Percentiles rank a stretch among this genome's conserved stretches.
Conservation (phyloP, 805 yeast genomes). For the Metschnikowia santaceciliae region DNA sequence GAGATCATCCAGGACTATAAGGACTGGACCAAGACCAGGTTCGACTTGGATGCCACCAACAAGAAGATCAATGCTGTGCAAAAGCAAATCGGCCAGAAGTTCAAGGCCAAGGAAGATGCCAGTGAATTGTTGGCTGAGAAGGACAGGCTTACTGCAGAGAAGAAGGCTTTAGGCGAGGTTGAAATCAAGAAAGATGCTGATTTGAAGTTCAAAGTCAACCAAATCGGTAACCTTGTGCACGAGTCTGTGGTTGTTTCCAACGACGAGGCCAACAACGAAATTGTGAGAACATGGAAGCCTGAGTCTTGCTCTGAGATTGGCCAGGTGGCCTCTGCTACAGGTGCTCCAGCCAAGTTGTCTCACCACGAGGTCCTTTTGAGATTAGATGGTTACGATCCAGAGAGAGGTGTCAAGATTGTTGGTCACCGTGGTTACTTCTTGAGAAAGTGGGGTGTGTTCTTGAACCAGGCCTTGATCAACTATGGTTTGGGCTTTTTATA, state of each 20-base stretch:
- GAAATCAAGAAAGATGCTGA: constrained; percentile 80
- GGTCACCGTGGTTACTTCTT: constrained; percentile 99
- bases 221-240: constrained; percentile 92
- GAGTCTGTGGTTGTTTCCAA: constrained; percentile 81
- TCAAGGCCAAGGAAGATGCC: constrained; percentile 94
- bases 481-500: constrained; percentile 87
- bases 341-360: constrained; percentile 72
- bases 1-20: constrained; percentile 90
- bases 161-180: constrained; percentile 56
- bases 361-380: constrained; percentile 94
- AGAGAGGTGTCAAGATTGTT: constrained; percentile 94
- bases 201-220: constrained; percentile 77
- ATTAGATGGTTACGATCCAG: constrained; percentile 97
- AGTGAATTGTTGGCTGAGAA: constrained; percentile 75
- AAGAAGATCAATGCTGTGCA: constrained; percentile 85
- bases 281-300: constrained; percentile 86
- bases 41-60: constrained; percentile 86
- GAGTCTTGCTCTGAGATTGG: constrained; percentile 58
- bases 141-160: constrained; percentile 67
- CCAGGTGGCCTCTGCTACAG: constrained; percentile 71
- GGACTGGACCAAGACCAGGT: constrained; percentile 79
- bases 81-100: constrained; percentile 88
- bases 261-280: constrained; percentile 87
- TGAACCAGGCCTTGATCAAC: constrained; percentile 96
- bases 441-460: constrained; percentile 92